phyloP scores from a whole-genome alignment of 78 protist genomes.

The Mastigamoeba balamuthi region DNA sequence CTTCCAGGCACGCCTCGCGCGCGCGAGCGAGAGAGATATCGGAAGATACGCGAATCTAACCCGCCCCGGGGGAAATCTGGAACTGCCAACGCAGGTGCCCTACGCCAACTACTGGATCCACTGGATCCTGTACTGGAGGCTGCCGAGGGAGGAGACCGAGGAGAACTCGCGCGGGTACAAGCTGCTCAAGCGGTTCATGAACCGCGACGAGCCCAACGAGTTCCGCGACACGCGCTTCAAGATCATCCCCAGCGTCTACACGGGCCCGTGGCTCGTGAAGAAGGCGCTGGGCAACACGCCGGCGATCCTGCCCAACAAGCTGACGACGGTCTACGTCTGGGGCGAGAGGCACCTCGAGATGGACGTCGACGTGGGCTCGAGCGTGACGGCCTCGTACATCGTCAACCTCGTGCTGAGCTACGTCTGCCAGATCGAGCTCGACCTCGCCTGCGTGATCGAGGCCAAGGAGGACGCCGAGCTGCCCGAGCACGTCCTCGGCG shows the following conservation, averaged over 20 bases:
- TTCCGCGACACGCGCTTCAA: background rate
- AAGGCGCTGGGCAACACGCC: background rate
- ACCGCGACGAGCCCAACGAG: background rate
- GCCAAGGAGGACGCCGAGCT: background rate
- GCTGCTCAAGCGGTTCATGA: background rate
- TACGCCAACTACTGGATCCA: too few relatives aligned
- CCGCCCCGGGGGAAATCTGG: too few relatives aligned
- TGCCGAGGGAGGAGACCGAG: too few relatives aligned
- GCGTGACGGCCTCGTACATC: background rate
- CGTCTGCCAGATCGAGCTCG: background rate
- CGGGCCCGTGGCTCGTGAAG: background rate
- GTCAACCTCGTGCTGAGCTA: background rate
- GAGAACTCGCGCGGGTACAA: too few relatives aligned
- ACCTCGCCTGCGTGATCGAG: background rate
- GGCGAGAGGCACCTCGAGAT: background rate
- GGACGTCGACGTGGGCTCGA: background rate
- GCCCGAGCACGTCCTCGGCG: background rate
- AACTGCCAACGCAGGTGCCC: too few relatives aligned
- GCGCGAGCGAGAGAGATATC: too few relatives aligned
- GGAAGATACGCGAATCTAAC: too few relatives aligned
- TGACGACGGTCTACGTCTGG: background rate
- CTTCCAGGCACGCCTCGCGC: too few relatives aligned
- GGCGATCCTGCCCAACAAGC: background rate
- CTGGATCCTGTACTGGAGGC: too few relatives aligned
- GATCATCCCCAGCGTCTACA: background rate